A percentile compares a stretch with the other conserved stretches of the same genome.
These are phyloP conservation scores for Starmerella powellii DNA, from an alignment of 805 yeast genomes.

Conservation along the genomic window DNA sequence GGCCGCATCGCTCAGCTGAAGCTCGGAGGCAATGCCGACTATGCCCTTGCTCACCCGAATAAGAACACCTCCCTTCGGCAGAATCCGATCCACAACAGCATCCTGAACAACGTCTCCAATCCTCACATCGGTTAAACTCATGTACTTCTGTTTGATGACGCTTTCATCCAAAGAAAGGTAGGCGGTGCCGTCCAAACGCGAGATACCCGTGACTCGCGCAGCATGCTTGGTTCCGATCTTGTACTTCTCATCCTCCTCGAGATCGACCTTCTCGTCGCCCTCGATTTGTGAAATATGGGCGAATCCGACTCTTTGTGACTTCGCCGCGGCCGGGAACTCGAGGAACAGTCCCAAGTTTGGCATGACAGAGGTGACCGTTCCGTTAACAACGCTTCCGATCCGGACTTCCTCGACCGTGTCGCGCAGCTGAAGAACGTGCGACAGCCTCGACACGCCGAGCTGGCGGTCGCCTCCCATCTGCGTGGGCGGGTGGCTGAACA, in stretches of 20 bases:
- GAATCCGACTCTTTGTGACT: conserved; percentile 38
- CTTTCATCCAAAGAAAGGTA: conserved; percentile 58
- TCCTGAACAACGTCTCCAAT: conserved; percentile 54
- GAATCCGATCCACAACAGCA: conserved; percentile 42
- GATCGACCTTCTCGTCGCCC: conserved; percentile 23
- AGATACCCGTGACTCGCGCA: conserved; percentile 68
- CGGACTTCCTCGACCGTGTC: conserved; percentile 43
- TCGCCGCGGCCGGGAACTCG: conserved; percentile 36
- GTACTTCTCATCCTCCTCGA: conserved; percentile 4
- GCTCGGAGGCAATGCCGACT: conserved; percentile 59
- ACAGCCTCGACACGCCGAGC: conserved; percentile 51
- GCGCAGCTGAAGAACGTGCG: conserved; percentile 37
- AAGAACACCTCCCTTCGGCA: conserved; percentile 54
- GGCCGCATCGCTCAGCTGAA: conserved; percentile 74
- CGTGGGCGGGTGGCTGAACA: conserved; percentile 21
- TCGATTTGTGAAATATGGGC: conserved; percentile 63
- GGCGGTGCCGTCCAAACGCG: conserved; percentile 52
- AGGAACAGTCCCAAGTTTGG: conserved; percentile 29
- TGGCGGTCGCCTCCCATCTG: conserved; percentile 37
- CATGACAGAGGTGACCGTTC: conserved; percentile 45
- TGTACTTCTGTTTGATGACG: conserved; percentile 49
- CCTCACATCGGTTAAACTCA: conserved; percentile 61
- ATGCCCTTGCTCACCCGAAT: conserved; percentile 50
- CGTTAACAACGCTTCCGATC: conserved; percentile 56
- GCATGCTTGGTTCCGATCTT: conserved; percentile 48